phyloP scores from a whole-genome alignment of 2,329 filamentous ascomycete species.

The Cordyceps pruinosa region DNA sequence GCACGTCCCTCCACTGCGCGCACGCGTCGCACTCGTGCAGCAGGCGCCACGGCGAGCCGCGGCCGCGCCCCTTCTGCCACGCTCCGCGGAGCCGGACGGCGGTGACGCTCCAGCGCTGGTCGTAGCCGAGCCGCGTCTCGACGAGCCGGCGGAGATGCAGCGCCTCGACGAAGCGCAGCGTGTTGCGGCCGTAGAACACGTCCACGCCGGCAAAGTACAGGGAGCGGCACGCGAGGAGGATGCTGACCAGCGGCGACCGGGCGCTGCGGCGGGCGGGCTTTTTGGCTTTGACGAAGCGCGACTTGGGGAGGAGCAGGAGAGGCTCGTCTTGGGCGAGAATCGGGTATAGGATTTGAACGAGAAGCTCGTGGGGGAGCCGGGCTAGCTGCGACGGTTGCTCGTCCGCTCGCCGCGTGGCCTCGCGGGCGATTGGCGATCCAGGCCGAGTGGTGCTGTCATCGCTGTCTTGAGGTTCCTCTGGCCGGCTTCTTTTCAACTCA shows the following conservation, averaged over 20 bases:
- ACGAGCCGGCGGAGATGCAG: constrained; percentile 4
- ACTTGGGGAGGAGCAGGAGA: background rate
- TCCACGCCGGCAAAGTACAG: constrained; percentile 9
- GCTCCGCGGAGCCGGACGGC: background rate
- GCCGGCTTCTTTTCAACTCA: too few relatives aligned
- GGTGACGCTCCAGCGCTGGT: background rate
- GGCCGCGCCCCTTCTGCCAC: background rate
- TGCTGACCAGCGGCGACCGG: constrained; percentile 3
- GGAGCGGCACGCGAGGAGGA: constrained; percentile 7
- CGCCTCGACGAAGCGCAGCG: background rate
- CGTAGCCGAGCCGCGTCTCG: background rate
- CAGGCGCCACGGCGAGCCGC: background rate
- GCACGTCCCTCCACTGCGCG: constrained; percentile 2
- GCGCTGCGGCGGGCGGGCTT: background rate
- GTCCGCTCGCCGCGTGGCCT: too few relatives aligned
- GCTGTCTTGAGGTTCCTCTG: background rate
- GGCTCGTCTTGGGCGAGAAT: background rate
- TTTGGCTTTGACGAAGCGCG: background rate
- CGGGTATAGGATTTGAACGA: background rate
- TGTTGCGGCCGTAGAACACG: background rate
- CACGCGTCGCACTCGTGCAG: constrained; percentile 1
- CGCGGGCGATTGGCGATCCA: background rate
- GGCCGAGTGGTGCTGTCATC: background rate
- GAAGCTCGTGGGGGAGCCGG: background rate
- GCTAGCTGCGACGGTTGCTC: background rate